Evolutionary conservation across 768 basidiomycete species (phyloP).

Genomic region (Trametes punicea): DNA sequence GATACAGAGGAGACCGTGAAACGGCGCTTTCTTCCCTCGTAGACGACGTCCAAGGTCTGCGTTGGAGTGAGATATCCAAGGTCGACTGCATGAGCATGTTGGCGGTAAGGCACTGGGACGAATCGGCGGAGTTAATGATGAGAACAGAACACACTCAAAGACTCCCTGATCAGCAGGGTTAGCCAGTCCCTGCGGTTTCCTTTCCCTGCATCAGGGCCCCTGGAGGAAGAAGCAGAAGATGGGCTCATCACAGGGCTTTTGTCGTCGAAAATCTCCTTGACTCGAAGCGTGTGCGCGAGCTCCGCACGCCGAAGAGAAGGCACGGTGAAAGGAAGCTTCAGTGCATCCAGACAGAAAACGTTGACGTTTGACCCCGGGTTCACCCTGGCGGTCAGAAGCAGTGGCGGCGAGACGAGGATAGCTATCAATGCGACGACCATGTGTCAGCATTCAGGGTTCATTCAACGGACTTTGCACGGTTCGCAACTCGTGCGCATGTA

Average conservation of each 20-base stretch:
- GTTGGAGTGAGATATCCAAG: slow-evolving; percentile 61
- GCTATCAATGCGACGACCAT: slow-evolving; percentile 35
- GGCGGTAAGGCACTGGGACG: background rate
- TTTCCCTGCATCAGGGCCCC: slow-evolving; percentile 19
- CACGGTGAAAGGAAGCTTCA: slow-evolving; percentile 40
- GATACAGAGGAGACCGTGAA: slow-evolving; percentile 55
- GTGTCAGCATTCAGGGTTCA: background rate
- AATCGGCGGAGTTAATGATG: background rate
- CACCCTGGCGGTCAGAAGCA: slow-evolving; percentile 60
- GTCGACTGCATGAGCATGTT: slow-evolving; percentile 47
- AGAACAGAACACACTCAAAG: slow-evolving; percentile 49
- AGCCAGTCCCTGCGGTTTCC: slow-evolving; percentile 64
- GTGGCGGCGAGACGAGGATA: slow-evolving; percentile 51
- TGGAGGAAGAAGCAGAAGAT: background rate
- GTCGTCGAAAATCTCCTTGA: slow-evolving; percentile 44
- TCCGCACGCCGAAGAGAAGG: slow-evolving; percentile 48
- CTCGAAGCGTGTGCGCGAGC: slow-evolving; percentile 50
- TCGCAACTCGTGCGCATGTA: slow-evolving; percentile 6
- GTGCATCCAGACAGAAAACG: slow-evolving; percentile 37
- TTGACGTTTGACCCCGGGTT: slow-evolving; percentile 45
- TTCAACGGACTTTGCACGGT: background rate
- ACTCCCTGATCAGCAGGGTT: slow-evolving; percentile 58
- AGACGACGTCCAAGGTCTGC: slow-evolving; percentile 60
- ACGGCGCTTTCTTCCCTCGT: slow-evolving; percentile 56
- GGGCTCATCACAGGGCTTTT: slow-evolving; percentile 4